Evolutionary conservation across 2,329 filamentous ascomycete species (phyloP).

Genomic region (Passalora sequoiae): DNA sequence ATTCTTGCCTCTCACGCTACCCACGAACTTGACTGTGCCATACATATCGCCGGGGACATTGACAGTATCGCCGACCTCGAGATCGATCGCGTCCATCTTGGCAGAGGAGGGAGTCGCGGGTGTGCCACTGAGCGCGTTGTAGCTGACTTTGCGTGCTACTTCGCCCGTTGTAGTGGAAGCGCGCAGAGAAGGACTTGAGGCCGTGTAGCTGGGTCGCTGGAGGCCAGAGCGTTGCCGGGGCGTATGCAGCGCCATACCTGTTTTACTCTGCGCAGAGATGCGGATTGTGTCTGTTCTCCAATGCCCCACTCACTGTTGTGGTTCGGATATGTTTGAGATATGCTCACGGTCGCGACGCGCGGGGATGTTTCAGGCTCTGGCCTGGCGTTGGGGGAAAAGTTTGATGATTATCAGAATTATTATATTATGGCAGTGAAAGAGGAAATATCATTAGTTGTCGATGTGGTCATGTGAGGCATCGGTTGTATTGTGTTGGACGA

Average conservation of each 20-base stretch:
- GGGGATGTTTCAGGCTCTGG: too few species aligned
- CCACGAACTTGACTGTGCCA: constrained; percentile 83
- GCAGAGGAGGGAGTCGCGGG: constrained; percentile 33
- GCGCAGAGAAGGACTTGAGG: constrained; percentile 41
- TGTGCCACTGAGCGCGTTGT: constrained; percentile 53
- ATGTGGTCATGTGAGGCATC: too few species aligned
- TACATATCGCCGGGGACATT: constrained; percentile 92
- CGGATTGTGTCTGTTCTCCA: too few species aligned
- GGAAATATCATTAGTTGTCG: too few species aligned
- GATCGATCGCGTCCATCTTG: constrained; percentile 46
- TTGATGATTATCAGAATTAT: too few species aligned
- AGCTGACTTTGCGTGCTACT: constrained; percentile 64
- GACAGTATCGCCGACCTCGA: constrained; percentile 75
- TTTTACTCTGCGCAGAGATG: too few species aligned
- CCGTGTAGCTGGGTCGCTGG: constrained; percentile 39
- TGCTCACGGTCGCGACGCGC: too few species aligned
- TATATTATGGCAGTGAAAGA: too few species aligned
- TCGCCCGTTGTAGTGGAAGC: constrained; percentile 33
- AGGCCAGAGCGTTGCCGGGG: constrained; percentile 35
- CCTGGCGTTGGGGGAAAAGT: too few species aligned
- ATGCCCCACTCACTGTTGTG: too few species aligned
- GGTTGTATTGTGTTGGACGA: too few species aligned
- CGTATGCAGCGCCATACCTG: constrained; percentile 44
- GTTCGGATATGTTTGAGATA: too few species aligned
- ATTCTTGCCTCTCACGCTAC: constrained; percentile 79